Percentiles rank a stretch among this genome's conserved stretches.
phyloP scores from a whole-genome alignment of 2,329 filamentous ascomycete genomes.

The Penicillium sp. region DNA sequence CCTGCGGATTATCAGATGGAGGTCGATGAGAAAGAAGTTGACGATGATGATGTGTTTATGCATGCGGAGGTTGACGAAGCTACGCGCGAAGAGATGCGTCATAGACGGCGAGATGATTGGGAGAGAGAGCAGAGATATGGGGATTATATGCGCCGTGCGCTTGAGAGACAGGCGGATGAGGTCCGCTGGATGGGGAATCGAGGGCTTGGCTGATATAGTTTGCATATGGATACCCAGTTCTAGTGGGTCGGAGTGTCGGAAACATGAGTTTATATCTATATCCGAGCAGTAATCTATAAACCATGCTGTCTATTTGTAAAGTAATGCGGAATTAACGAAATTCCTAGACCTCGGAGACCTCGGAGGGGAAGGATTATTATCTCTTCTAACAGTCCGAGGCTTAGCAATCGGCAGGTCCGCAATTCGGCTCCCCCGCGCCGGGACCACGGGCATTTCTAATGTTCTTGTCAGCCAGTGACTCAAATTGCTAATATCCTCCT shows the following conservation, averaged over 20 bases:
- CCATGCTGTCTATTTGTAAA: background rate
- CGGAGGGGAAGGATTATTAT: background rate
- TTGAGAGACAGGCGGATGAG: constrained; percentile 77
- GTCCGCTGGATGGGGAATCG: constrained; percentile 67
- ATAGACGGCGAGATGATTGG: constrained; percentile 34
- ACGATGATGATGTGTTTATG: constrained; percentile 34
- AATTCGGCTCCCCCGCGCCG: constrained; percentile 21
- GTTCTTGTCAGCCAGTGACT: constrained; percentile 22
- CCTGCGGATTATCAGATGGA: constrained; percentile 31
- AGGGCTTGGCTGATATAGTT: constrained; percentile 15
- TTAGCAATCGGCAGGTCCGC: constrained; percentile 14
- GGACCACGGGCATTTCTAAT: constrained; percentile 29
- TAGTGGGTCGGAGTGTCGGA: background rate
- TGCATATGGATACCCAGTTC: background rate
- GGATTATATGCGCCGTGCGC: constrained; percentile 69
- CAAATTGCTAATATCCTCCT: background rate
- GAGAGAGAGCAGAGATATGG: constrained; percentile 57
- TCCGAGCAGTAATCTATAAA: background rate
- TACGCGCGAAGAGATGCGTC: constrained; percentile 32
- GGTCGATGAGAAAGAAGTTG: constrained; percentile 41
- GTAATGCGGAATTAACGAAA: background rate
- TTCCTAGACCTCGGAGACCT: constrained; percentile 4
- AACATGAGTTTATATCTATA: background rate
- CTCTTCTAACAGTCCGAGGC: constrained; percentile 4
- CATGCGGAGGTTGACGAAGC: constrained; percentile 31